Percentiles rank a stretch among this genome's conserved stretches.
phyloP scores from a whole-genome alignment of 2,329 filamentous ascomycete genomes.

The Annulohypoxylon truncatum region DNA sequence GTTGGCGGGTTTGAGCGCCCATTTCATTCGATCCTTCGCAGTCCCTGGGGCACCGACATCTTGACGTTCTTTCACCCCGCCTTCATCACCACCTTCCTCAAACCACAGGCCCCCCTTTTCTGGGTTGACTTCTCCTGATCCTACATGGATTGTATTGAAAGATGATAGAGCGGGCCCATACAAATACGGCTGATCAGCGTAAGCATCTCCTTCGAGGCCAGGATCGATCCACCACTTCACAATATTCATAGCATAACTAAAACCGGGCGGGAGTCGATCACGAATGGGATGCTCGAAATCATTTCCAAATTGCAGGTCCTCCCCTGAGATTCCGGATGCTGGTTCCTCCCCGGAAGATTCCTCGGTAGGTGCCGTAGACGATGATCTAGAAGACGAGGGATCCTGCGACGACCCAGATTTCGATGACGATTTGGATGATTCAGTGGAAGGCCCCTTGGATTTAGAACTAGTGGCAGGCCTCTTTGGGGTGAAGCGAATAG shows the following conservation, averaged over 20 bases:
- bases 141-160: constrained; percentile 81
- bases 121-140: constrained; percentile 61
- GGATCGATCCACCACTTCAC: constrained; percentile 94
- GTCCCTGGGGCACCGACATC: constrained; percentile 63
- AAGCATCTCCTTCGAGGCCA: constrained; percentile 88
- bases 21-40: constrained; percentile 67
- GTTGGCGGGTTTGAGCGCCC: constrained; percentile 63
- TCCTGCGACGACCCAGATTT: constrained; percentile 11
- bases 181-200: constrained; percentile 85
- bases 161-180: constrained; percentile 85
- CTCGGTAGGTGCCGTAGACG: constrained; percentile 1
- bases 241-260: constrained; percentile 84
- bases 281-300: constrained; percentile 94
- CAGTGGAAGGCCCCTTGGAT: constrained; percentile 18
- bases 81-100: constrained; percentile 73
- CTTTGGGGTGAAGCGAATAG: constrained; percentile 82
- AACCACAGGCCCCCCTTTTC: constrained; percentile 66
- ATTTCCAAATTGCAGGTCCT: constrained; percentile 90
- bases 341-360: constrained; percentile 32
- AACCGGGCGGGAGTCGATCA: constrained; percentile 86
- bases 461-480: constrained; percentile 42
- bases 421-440: constrained; percentile 42
- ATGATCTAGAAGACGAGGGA: constrained; percentile 8
- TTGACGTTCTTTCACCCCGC: constrained; percentile 60
- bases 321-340: constrained; percentile 68